Evolutionary conservation across 768 basidiomycete species (phyloP), one percentile per base, ranked within the genome.

Genomic region (Lentinula guzmanii): DNA sequence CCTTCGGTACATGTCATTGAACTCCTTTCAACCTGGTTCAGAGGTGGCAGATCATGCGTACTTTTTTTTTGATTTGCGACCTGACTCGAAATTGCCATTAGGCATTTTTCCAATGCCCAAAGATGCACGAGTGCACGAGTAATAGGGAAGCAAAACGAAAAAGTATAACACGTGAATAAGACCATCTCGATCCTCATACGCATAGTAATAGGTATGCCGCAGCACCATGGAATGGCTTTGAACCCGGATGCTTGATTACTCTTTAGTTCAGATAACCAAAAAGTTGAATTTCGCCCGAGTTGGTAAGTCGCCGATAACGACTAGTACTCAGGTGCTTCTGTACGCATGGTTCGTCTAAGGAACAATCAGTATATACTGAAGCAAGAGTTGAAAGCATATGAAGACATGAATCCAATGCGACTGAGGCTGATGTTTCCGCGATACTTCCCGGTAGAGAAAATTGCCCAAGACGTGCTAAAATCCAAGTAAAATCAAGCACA

Each of bases 361-460:
- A 50, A 31, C 28, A 31, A 52, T 15, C 34, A 52, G 51, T 24
- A 13, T 35, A 16, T 52, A n/a, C 51, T n/a, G 21, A 62, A 58
- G 62, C 59, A 64, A 58, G 45, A 18, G 28, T 33, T 31, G 52
- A 28, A 61, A 43, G 42, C 42, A 43, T 43, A 11, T 43, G 16
- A 43, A 6, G 13, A 43, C 16, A 41, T 5, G 5, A 11, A 41
- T 39, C 37, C 10, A 24, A 48, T 24, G 21, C 46, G 6, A 48
- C 21, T 9, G 46, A 21, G 21, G 8, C 4, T 21, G 7, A 45
- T 45, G 43, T 45, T 45, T 45, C 43, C 43, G 43, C 43, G n/a
- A 45, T 45, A 45, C 43, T 45, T 45, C 16, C 37, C 37, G 37
- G 37, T 13, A 8, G 37, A 39, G 6, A 39, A 37, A 8, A 39